Percentiles rank a stretch among this genome's conserved stretches.
phyloP scores from a whole-genome alignment of 2,329 filamentous ascomycete species.

The Ophiocordyceps unilateralis region DNA sequence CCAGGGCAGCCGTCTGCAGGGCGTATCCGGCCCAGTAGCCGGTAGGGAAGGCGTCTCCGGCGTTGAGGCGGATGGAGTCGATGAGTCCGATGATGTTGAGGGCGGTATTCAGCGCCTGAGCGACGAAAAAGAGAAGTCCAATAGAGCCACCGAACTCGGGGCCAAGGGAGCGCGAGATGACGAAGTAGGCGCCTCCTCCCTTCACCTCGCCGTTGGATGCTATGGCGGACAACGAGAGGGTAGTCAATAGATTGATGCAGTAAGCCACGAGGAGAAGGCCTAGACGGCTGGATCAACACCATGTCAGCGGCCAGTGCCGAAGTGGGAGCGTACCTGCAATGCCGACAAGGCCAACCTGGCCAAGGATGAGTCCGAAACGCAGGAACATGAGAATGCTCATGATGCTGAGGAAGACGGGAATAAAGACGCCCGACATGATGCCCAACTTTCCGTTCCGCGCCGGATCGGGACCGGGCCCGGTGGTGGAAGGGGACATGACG shows the following conservation, averaged over 20 bases:
- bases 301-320: not conserved
- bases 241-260: conserved; percentile 65
- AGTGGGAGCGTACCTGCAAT: conserved; percentile 47
- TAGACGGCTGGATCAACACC: conserved; percentile 13
- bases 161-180: conserved; percentile 71
- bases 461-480: conserved; percentile 14
- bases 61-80: conserved; percentile 63
- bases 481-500: conserved; percentile 3
- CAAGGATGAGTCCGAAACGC: conserved; percentile 70
- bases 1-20: conserved; percentile 53
- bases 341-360: conserved; percentile 61
- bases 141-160: conserved; percentile 84
- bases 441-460: conserved; percentile 47
- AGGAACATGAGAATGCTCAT: conserved; percentile 86
- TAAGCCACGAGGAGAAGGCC: conserved; percentile 63
- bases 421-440: conserved; percentile 63
- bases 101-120: conserved; percentile 73
- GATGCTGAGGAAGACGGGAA: conserved; percentile 79
- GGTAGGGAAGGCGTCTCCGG: conserved; percentile 48
- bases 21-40: conserved; percentile 65
- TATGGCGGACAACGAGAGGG: conserved; percentile 73
- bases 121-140: conserved; percentile 76
- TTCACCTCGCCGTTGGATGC: conserved; percentile 81
- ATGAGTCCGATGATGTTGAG: conserved; percentile 78
- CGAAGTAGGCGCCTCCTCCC: conserved; percentile 74